Evolutionary conservation across 306 rosid genomes (phyloP).

Genomic region (Adenanthera pavonina): DNA sequence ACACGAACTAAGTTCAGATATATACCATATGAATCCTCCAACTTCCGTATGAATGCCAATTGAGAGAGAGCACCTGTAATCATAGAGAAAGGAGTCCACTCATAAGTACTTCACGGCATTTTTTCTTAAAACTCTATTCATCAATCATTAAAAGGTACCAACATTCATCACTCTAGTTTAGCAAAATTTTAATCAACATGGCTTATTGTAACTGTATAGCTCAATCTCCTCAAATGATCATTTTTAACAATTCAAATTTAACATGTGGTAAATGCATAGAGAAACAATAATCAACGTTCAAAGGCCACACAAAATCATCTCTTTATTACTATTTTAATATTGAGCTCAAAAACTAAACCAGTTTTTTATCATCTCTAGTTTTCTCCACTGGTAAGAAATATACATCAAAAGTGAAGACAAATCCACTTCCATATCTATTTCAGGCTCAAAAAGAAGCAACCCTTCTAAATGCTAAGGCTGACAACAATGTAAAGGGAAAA

Average conservation of each 20-base stretch:
- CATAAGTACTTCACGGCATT: not conserved
- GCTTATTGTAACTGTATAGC: not conserved
- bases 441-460: no score
- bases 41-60: conserved; percentile 80
- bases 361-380: no score
- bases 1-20: conserved; percentile 20
- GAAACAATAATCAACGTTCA: not conserved
- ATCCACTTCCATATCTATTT: not conserved
- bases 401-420: not conserved
- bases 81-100: not conserved
- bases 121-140: not conserved
- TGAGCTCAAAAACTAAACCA: not conserved
- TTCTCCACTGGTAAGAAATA: not conserved
- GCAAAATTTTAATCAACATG: not conserved
- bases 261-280: not conserved
- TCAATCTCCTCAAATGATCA: not conserved
- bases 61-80: conserved; percentile 87
- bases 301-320: not conserved
- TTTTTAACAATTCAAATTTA: not conserved
- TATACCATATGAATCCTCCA: conserved; percentile 88
- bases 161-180: not conserved
- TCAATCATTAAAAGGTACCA: conserved; percentile 1
- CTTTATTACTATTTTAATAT: not conserved
- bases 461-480: no score
- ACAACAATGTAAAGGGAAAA: no score